phyloP scores from a whole-genome alignment of 805 yeast species.

The Jamesozyma rosinii region DNA sequence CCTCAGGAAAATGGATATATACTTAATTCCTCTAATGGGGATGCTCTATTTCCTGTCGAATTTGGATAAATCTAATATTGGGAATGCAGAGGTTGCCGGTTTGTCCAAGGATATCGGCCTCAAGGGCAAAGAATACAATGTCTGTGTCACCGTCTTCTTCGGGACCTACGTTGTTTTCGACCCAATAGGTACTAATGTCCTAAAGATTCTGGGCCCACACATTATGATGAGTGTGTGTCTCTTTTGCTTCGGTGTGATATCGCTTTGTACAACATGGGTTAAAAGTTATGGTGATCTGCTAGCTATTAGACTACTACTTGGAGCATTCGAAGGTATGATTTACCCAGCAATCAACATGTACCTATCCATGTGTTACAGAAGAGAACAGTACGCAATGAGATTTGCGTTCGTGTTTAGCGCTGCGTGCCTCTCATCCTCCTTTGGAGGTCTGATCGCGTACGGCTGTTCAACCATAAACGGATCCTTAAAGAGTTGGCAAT shows the following conservation, averaged over 20 bases:
- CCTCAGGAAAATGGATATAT: conserved; percentile 36
- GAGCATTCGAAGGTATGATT: conserved; percentile 44
- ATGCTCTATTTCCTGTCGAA: conserved; percentile 38
- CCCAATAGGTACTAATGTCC: conserved; percentile 33
- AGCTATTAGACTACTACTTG: conserved; percentile 41
- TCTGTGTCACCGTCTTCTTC: conserved; percentile 38
- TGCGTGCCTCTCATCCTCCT: conserved; percentile 46
- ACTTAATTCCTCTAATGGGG: conserved; percentile 37
- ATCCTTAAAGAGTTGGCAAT: conserved; percentile 41
- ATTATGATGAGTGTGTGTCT: conserved; percentile 29
- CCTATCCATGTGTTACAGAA: conserved; percentile 39
- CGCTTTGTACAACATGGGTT: conserved; percentile 37
- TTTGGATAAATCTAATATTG: conserved; percentile 49
- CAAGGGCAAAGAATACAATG: conserved; percentile 34
- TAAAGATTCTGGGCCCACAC: conserved; percentile 33
- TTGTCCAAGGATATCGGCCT: conserved; percentile 35
- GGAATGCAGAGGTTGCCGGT: conserved; percentile 52
- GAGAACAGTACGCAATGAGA: conserved; percentile 41
- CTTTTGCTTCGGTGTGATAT: conserved; percentile 33
- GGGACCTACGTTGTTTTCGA: conserved; percentile 37
- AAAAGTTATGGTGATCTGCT: conserved; percentile 36
- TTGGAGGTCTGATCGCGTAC: conserved; percentile 46
- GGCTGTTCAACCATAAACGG: conserved; percentile 38
- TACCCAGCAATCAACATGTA: conserved; percentile 43
- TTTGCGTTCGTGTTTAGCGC: conserved; percentile 42